phyloP scores from a whole-genome alignment of 495 filamentous ascomycete species.

The Pyronema omphalodes region DNA sequence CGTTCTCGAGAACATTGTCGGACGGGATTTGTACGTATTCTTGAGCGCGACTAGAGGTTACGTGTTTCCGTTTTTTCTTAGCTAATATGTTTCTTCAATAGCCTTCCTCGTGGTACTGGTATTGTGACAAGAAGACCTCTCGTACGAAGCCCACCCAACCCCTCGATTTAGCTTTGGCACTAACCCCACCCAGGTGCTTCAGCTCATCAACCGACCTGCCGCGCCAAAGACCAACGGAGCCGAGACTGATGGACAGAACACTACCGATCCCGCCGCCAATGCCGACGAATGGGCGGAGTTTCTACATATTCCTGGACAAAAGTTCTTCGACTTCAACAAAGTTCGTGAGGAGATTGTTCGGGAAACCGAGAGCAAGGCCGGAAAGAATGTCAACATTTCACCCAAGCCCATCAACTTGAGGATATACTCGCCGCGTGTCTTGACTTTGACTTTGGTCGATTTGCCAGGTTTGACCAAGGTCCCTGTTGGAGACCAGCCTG shows the following conservation, averaged over 20 bases:
- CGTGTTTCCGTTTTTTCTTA: too few species aligned
- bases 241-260: slow-evolving; percentile 47
- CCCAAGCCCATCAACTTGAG: slow-evolving; percentile 89
- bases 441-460: slow-evolving; percentile 95
- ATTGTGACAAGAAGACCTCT: slow-evolving; percentile 95
- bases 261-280: slow-evolving; percentile 65
- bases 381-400: slow-evolving; percentile 89
- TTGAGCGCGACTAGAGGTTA: slow-evolving; percentile 5
- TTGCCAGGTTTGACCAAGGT: slow-evolving; percentile 94
- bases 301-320: slow-evolving; percentile 92
- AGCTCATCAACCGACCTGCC: slow-evolving; percentile 78
- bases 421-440: slow-evolving; percentile 94
- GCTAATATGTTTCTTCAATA: slow-evolving; percentile 25
- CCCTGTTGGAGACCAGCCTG: slow-evolving; percentile 92
- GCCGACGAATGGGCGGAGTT: slow-evolving; percentile 97
- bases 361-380: slow-evolving; percentile 93
- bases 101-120: slow-evolving; percentile 90
- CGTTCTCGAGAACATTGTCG: slow-evolving; percentile 98
- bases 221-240: slow-evolving; percentile 52
- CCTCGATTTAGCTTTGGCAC: not conserved
- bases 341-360: slow-evolving; percentile 94
- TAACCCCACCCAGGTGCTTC: slow-evolving; percentile 38
- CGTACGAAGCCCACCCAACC: slow-evolving; percentile 19
- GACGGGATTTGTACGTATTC: slow-evolving; percentile 76
- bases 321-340: slow-evolving; percentile 98